phyloP scores from a whole-genome alignment of 768 basidiomycete genomes.

The Lactarius deliciosus region DNA sequence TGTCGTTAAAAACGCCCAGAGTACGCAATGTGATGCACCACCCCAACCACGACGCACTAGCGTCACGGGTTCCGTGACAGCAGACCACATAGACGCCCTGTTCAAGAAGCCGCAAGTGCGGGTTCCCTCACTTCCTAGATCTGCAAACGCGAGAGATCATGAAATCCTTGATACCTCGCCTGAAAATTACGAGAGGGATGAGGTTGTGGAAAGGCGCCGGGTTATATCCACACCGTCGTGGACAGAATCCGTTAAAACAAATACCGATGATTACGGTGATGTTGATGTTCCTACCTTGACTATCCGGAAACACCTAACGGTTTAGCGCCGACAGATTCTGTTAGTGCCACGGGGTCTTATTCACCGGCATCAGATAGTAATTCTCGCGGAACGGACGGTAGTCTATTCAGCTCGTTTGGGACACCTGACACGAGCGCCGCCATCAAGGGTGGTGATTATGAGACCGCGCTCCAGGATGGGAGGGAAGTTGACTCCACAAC shows the following conservation, averaged over 20 bases:
- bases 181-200: background rate
- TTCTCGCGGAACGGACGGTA: background rate
- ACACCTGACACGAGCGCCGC: background rate
- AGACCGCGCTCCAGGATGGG: background rate
- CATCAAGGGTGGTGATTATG: background rate
- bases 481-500: background rate
- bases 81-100: slow-evolving; percentile 1
- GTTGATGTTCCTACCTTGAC: background rate
- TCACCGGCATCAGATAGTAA: background rate
- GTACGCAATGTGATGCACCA: background rate
- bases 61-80: background rate
- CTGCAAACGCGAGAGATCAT: background rate
- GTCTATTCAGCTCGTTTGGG: background rate
- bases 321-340: background rate
- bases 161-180: background rate
- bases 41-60: background rate
- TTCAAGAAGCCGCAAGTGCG: slow-evolving; percentile 5
- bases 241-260: background rate
- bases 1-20: slow-evolving; percentile 5
- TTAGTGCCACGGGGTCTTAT: background rate
- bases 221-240: background rate
- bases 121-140: slow-evolving; percentile 2
- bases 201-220: background rate
- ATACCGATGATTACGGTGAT: background rate
- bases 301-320: background rate